Evolutionary conservation across 768 basidiomycete genomes (phyloP).

Genomic region (Brasilioporus rufonigricans): DNA sequence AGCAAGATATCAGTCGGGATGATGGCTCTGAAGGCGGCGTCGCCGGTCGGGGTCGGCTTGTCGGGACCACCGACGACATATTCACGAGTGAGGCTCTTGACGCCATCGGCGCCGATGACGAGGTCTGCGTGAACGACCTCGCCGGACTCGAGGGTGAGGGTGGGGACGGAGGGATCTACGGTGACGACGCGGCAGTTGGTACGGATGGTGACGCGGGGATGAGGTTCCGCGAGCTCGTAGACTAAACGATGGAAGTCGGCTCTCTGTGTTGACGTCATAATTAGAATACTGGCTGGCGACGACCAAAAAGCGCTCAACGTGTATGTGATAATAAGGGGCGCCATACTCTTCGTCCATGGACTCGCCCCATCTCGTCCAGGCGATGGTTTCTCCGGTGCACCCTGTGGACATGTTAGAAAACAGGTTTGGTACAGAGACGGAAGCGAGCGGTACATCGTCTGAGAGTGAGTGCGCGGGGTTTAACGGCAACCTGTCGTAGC

Average conservation of each 20-base stretch:
- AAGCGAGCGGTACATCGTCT: constrained; percentile 41
- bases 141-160: constrained; percentile 41
- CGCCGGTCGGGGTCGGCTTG: constrained; percentile 53
- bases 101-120: constrained; percentile 50
- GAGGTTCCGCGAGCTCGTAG: constrained; percentile 34
- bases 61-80: constrained; percentile 48
- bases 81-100: constrained; percentile 49
- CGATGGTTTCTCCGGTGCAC: constrained; percentile 35
- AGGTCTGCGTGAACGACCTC: constrained; percentile 43
- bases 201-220: constrained; percentile 34
- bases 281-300: fast-evolving
- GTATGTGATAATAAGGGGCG: constrained; percentile 34
- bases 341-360: constrained; percentile 32
- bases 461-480: constrained; percentile 39
- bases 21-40: constrained; percentile 59
- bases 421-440: background rate
- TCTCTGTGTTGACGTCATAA: constrained; percentile 24
- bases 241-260: constrained; percentile 47
- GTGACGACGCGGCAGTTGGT: constrained; percentile 37
- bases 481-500: constrained; percentile 37
- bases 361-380: constrained; percentile 36
- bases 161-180: constrained; percentile 32
- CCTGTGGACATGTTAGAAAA: constrained; percentile 12
- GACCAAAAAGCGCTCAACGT: constrained; percentile 25
- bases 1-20: constrained; percentile 45